Evolutionary conservation across 192 early-diverging fungal species (phyloP), one percentile per base, ranked within the genome.

Genomic region (Podila horticola): DNA sequence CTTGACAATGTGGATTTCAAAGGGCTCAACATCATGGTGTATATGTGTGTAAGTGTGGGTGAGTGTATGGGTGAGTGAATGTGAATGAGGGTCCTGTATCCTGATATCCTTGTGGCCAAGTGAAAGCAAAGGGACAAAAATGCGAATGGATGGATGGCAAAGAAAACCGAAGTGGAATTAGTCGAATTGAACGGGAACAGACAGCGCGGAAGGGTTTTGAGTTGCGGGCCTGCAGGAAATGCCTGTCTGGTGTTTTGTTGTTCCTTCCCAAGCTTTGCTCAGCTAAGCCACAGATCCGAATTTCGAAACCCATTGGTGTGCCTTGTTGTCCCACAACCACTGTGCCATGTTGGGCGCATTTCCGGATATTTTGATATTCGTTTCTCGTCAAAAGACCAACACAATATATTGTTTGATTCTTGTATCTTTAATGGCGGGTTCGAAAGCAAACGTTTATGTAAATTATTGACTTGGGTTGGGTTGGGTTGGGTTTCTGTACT

Each of bases 1-100:
- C 58, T 26, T 45, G 77, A 72, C 36, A 81, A 29, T 51, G 71
- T 62, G 22, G 77, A 69, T 45, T 64, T 81, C 17, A 81, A 41
- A 30, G 77, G 58, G 62, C 70, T 73, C 71, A 81, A 31, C 77
- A 81, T 81, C 50, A 12, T 64, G 0, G 15, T 31, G 24, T 55
- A 55, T 55, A 55, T 55, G 52, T 24, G n/a, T 55, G 20, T 1
- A 15, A 24, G 52, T 24, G 24, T 8, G 52, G 9, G 20, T 55
- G 52, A 55, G 4, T 24, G 17, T 20, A 11, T 2, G 52, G 3
- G 10, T 8, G 52, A 26, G 9, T 55, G 52, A 26, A 55, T 55
- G 52, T 10, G 52, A 24, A 55, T 26, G n/a, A 19, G 22, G 52
- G 24, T 26, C 52, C 20, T 24, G 8, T 24, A 22, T 26, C 52